These are phyloP conservation scores for Trametes polyzona DNA, from an alignment of 1,284 basidiomycete species.

Conservation along the genomic window DNA sequence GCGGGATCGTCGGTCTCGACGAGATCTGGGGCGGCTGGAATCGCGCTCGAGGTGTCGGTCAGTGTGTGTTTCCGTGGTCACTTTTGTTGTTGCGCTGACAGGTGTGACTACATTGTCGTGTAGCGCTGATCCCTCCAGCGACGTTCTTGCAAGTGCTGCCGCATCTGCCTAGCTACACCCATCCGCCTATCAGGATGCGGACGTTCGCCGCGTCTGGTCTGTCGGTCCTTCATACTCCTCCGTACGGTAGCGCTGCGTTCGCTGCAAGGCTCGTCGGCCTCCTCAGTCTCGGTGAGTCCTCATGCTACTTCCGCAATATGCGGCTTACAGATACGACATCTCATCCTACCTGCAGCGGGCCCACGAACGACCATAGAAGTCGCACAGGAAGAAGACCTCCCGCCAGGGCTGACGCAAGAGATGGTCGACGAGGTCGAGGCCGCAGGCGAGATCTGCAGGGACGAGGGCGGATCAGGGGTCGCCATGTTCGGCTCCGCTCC, in stretches of 20 bases:
- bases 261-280: conserved; percentile 62
- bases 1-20: conserved; percentile 87
- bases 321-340: neutral
- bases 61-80: conserved; percentile 44
- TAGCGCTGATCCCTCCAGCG: conserved; percentile 87
- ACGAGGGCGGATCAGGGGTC: conserved; percentile 60
- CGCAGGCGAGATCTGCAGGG: conserved; percentile 71
- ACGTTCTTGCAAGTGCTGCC: conserved; percentile 79
- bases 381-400: conserved; percentile 67
- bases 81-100: no score
- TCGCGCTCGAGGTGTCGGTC: conserved; percentile 90
- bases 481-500: conserved; percentile 26
- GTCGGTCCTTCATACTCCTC: conserved; percentile 83
- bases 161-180: conserved; percentile 68
- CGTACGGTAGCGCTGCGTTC: conserved; percentile 70
- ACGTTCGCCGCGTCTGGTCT: conserved; percentile 73
- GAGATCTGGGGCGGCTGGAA: conserved; percentile 99
- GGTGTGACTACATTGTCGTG: no score
- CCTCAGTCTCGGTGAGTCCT: conserved; percentile 47
- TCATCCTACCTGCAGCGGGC: conserved; percentile 24
- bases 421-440: conserved; percentile 76
- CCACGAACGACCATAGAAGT: conserved; percentile 65
- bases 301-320: neutral
- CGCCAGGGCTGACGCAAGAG: conserved; percentile 73
- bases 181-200: conserved; percentile 70